A percentile compares a stretch with the other conserved stretches of the same genome.
Evolutionary conservation across 345 rosid species (phyloP).

Genomic region (Brassica rapa): DNA sequence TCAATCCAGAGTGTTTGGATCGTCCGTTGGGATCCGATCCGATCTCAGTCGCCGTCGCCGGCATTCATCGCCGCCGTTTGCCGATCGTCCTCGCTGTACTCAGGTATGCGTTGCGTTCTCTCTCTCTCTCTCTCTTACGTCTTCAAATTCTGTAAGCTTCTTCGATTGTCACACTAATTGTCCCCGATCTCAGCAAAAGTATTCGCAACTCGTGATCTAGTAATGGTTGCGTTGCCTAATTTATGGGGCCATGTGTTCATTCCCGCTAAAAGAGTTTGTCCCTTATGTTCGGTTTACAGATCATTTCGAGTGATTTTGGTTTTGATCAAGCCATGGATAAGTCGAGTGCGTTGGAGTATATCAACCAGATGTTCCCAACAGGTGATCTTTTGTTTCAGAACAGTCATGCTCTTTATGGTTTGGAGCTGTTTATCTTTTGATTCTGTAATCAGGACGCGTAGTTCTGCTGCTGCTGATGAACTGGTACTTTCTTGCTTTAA

Average conservation of each 20-base stretch:
- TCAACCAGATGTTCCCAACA: slow-evolving; percentile 99
- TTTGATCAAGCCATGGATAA: slow-evolving; percentile 69
- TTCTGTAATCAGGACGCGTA: not conserved
- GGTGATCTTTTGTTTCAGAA: slow-evolving; percentile 41
- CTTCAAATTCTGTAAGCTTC: slow-evolving; percentile 2
- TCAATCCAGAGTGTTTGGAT: not conserved
- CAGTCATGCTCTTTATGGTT: not conserved
- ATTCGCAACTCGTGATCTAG: not conserved
- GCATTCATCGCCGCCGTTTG: slow-evolving; percentile 25
- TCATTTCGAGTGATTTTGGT: slow-evolving; percentile 32
- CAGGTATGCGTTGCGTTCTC: not conserved
- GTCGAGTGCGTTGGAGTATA: slow-evolving; percentile 89
- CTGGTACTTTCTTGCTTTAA: not conserved
- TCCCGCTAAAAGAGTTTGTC: not conserved
- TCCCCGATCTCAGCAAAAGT: not conserved
- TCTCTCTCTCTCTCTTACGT: not conserved
- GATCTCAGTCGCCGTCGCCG: slow-evolving; percentile 25
- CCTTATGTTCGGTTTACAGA: slow-evolving; percentile 30
- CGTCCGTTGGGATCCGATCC: slow-evolving; percentile 24
- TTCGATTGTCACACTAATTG: not conserved
- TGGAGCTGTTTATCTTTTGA: not conserved
- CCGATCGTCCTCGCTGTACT: not conserved
- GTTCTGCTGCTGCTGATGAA: not conserved
- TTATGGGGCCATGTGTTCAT: not conserved
- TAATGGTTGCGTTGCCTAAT: slow-evolving; percentile 3